Base-by-base conservation (phyloP, 306 rosid genomes). In the Elaeagnus macrophylla region DNA sequence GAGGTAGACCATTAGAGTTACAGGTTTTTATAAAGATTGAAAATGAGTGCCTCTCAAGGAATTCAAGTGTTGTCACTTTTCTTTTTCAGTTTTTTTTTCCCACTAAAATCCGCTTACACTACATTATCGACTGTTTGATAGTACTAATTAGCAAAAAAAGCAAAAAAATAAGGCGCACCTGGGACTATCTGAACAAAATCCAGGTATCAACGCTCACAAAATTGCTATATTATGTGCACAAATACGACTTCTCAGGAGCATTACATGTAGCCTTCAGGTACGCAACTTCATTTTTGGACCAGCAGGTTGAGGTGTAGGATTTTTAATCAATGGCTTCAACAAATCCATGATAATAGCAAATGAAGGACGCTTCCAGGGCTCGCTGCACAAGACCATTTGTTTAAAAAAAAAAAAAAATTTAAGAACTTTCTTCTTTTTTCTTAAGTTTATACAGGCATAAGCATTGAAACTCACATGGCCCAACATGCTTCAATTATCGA, bases 311-410 rank as follows among this genome's bases (percentile, higher is more conserved):
- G 93, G 75, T 2, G 78, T 64, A 9, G 88, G 75, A 40, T 87
- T 74, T 76, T 84, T 93, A 55, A 79, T 84, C 86, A 93, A 69
- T 51, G 83, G 79, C 67, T 57, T 84, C 80, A 93, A 70, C 75
- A 84, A 77, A 59, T 93, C 95, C 99, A 93, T 93, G 72, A 93
- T 79, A 72, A 63, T 79, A 7, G 81, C 64, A 62, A 93, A 93
- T 15, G 99, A 79, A 67, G 99, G 99, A 11, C 99, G 95, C 67
- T 87, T 87, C 96, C 96, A 81, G 35, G 95, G 80, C 70, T 93
- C 99, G 37, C 99, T 93, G 95, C 82, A 80, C 32, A 25, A 2
- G 68, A 32, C 64, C 52, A 54, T 75, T 32, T 50, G 25, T 52
- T 65, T 54, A 40, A 48, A 18, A 35, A 62, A 54, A 17, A 46